Evolutionary conservation across 352 stramenopile species (phyloP), one percentile per base, ranked within the genome.

Genomic region (Pythium vanterpoolii): DNA sequence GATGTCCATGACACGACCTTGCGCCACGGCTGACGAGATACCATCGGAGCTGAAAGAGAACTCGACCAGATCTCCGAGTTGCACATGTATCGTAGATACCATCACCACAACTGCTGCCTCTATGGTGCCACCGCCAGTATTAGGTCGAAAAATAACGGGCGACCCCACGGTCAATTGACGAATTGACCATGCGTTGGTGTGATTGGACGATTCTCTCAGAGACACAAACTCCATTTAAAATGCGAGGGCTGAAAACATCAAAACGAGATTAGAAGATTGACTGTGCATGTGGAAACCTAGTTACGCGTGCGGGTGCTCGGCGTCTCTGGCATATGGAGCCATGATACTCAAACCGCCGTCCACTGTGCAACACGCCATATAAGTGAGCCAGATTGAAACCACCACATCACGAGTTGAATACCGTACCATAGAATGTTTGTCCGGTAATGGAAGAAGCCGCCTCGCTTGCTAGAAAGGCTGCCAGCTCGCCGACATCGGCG

Each of bases 361-460:
- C 28, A 73, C 62, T 71, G 36, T 4, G 4, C 21, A 45, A 8
- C 14, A 47, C 27, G 52, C 16, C 3, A 45, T 10, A 13, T 16
- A 21, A 3, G 50, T 67, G 26, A 68, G 43, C 9, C 13, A 8
- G 19, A 50, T 9, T 18, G 46, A 39, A 10, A 40, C 11, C 24
- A 14, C 26, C 33, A 28, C 27, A 42, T 48, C 4, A 31, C 24
- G 28, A 34, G 2, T 42, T 14, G 11, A 36, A 21, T 19, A 51
- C 16, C 77, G 23, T 27, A 93, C 83, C 87, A 68, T 94, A 94
- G 42, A 97, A 80, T 18, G 82, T 96, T 73, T 98, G 92, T 1
- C 87, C 92, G 4, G 87, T 97, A 55, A 98, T 90, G 5, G 82
- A 77, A 6, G 69, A 72, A 9, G 84, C 72, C 19, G 84, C 34